Conservation (phyloP, 148 eudicot species). For the Rhododendron ovatum region DNA sequence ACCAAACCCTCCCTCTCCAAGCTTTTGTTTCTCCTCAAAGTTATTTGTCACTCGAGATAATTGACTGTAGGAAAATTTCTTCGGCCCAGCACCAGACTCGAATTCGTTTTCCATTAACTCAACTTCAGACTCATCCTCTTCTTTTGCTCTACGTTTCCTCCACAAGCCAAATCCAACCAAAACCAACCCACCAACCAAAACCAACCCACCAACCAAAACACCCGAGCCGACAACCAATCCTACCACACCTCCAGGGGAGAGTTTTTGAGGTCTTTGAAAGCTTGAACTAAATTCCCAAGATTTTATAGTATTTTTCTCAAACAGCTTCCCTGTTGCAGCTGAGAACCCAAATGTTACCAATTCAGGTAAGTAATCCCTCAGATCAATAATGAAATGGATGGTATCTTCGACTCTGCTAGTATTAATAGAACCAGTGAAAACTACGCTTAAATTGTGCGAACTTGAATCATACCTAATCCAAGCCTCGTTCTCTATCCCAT, state of each 20-base stretch:
- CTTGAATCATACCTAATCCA: neutral
- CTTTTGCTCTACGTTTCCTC: neutral
- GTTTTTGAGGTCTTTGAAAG: neutral
- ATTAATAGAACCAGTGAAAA: neutral
- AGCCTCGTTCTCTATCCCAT: constrained; percentile 1
- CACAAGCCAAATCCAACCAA: constrained; percentile 3
- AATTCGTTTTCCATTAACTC: neutral
- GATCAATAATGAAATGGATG: neutral
- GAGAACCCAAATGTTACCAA: neutral
- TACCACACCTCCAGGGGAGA: neutral
- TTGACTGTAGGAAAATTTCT: neutral
- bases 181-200: neutral
- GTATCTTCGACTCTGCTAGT: neutral
- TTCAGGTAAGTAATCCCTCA: constrained; percentile 1
- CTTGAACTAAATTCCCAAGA: constrained; percentile 18
- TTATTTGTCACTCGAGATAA: neutral
- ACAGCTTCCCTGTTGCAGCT: neutral
- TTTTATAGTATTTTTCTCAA: neutral
- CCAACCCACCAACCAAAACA: neutral
- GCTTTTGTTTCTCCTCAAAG: neutral
- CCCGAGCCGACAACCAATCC: constrained; percentile 7
- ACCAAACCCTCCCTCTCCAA: neutral
- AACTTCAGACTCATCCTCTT: neutral
- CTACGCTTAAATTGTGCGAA: neutral
- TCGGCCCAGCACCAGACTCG: neutral